Percentiles rank a stretch among this genome's conserved stretches.
Evolutionary conservation across 768 basidiomycete genomes (phyloP).

Genomic region (Amanita pseudoporphyria): DNA sequence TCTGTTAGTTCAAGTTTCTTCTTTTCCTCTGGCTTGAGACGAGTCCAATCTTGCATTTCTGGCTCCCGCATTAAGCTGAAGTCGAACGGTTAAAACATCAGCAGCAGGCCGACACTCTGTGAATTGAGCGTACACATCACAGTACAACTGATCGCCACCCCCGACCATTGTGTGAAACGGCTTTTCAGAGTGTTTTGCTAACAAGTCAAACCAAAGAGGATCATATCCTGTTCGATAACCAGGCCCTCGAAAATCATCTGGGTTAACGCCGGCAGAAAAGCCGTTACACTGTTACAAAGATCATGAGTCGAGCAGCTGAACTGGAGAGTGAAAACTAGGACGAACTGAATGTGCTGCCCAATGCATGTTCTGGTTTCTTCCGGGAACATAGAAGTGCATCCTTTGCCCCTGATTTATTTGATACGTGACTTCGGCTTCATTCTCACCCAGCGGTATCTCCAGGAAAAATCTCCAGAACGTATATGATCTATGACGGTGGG

Average conservation of each 20-base stretch:
- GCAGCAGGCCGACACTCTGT: background rate
- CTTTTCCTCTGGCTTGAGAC: conserved; percentile 49
- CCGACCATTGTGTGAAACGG: conserved; percentile 92
- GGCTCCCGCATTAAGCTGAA: conserved; percentile 74
- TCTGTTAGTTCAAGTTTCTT: conserved; percentile 48
- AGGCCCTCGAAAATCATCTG: conserved; percentile 75
- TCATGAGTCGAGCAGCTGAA: background rate
- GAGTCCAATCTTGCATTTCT: conserved; percentile 82
- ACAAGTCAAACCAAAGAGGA: conserved; percentile 90
- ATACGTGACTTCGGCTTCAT: conserved; percentile 75
- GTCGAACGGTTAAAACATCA: background rate
- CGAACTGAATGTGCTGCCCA: conserved; percentile 84
- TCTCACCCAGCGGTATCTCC: conserved; percentile 59
- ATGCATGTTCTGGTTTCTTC: conserved; percentile 71
- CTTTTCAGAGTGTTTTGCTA: conserved; percentile 64
- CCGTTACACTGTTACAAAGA: conserved; percentile 60
- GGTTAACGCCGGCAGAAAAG: conserved; percentile 83
- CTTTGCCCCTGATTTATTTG: conserved; percentile 72
- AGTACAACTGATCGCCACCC: conserved; percentile 91
- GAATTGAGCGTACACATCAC: conserved; percentile 48
- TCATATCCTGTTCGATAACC: conserved; percentile 79
- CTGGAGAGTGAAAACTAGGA: conserved; percentile 7
- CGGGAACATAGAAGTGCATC: conserved; percentile 80
- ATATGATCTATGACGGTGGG: conserved; percentile 45
- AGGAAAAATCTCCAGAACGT: conserved; percentile 95